These are phyloP conservation scores for Cryptococcus floricola DNA, from an alignment of 1,284 basidiomycete species.

Conservation along the genomic window DNA sequence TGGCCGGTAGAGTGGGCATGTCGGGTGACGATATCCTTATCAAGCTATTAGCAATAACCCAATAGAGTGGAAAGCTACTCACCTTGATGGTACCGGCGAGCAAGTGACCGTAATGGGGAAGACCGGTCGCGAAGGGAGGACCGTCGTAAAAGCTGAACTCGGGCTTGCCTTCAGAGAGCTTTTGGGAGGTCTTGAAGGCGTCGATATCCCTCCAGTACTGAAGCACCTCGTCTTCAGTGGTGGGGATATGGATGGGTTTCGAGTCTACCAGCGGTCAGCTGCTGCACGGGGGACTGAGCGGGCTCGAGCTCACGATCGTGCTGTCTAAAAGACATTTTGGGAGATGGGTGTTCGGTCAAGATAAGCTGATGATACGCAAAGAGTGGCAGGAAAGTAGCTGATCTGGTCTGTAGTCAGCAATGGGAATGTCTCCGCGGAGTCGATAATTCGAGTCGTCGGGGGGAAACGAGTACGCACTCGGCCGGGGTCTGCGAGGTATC, in stretches of 20 bases:
- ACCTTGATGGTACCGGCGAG: slow-evolving; percentile 87
- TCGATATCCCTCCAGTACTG: slow-evolving; percentile 94
- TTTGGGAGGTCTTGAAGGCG: slow-evolving; percentile 91
- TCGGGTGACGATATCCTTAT: slow-evolving; percentile 88
- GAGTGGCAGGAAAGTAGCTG: neutral
- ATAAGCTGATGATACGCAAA: neutral
- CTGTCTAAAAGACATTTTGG: slow-evolving; percentile 61
- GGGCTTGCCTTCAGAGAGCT: slow-evolving; percentile 83
- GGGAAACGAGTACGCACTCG: no score
- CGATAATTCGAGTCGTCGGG: no score
- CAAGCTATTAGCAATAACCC: neutral
- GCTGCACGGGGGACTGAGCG: slow-evolving; percentile 7
- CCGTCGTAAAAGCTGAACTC: slow-evolving; percentile 96
- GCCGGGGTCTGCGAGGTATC: no score
- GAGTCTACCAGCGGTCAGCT: slow-evolving; percentile 27
- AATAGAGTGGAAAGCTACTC: slow-evolving; percentile 5
- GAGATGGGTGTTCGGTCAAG: neutral
- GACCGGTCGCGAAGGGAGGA: slow-evolving; percentile 93
- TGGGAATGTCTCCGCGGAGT: no score
- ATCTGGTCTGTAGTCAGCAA: no score
- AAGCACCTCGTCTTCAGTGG: slow-evolving; percentile 89
- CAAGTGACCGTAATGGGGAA: slow-evolving; percentile 94
- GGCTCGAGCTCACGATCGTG: slow-evolving; percentile 62
- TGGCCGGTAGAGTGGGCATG: slow-evolving; percentile 91
- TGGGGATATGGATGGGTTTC: slow-evolving; percentile 75